Evolutionary conservation across 2,329 filamentous ascomycete genomes (phyloP), one percentile per base, ranked within the genome.

Genomic region (Trichophyton rubrum): DNA sequence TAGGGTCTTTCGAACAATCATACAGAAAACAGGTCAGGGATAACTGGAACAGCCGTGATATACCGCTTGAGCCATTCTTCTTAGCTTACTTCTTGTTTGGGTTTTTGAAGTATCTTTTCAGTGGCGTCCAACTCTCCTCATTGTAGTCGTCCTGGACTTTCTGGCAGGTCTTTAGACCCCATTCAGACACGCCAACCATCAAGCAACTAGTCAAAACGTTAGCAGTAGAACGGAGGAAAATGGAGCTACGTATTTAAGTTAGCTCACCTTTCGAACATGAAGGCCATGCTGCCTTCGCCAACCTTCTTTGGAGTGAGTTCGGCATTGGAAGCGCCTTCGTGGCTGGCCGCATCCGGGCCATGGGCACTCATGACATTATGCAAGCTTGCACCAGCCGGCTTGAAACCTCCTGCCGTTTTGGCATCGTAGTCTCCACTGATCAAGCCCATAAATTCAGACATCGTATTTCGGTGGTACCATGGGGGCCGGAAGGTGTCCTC

Each of bases 71-170:
- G 49, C 27, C 22, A 20, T 11, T 8, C 49, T 11, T 53, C 8
- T 53, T 59, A 58, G 20, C 15, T 60, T 41, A 59, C 24, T 64
- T 35, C 67, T 78, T 77, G 63, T 78, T 75, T 17, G 79, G 79
- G 68, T 77, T 76, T 68, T 77, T 76, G 64, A 85, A 88, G 68
- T 87, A 82, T 49, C 84, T 79, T 72, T 82, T 82, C 59, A 88
- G 74, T 0, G 80, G 80, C 30, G 79, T 84, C 90, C 90, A 96
- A 70, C 88, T 91, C 77, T 95, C 87, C 61, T 85, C 83, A 69
- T 84, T 90, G 69, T 93, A 95, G 61, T 82, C 82, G 65, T 83
- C 79, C 75, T 88, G 86, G 45, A 88, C 81, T 73, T 88, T 88
- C 67, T 79, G 74, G 69, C 85, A 92, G 63, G 82, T 82, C 71